A percentile compares a stretch with the other conserved stretches of the same genome.
Evolutionary conservation across 257 asterid genomes (phyloP).

Genomic region (Ligustrum vulgare): DNA sequence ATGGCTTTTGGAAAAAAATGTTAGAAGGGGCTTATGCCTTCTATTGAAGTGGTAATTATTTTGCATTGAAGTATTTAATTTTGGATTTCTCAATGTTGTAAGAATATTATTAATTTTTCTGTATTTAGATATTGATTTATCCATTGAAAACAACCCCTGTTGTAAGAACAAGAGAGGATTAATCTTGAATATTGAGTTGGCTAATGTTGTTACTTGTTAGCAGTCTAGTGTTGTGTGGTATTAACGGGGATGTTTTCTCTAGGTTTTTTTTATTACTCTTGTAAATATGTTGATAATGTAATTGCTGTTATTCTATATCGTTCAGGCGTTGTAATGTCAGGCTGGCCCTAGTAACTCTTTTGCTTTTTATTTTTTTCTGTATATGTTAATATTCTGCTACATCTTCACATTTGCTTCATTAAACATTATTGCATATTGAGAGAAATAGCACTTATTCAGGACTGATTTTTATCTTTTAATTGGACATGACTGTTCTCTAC

Average conservation of each 20-base stretch:
- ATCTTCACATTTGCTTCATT: not conserved
- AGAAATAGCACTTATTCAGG: not conserved
- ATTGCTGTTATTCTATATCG: not conserved
- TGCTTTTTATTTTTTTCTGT: not conserved
- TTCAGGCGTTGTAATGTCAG: not conserved
- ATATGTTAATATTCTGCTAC: not conserved
- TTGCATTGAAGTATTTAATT: not conserved
- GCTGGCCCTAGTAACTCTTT: not conserved
- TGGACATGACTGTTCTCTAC: not conserved
- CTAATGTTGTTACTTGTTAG: not conserved
- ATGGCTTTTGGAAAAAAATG: not conserved
- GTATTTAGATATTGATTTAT: not conserved
- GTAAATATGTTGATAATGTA: not conserved
- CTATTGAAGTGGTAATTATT: not conserved
- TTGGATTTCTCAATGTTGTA: not conserved
- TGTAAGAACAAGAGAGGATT: not conserved
- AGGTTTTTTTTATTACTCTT: not conserved
- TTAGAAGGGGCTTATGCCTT: not conserved
- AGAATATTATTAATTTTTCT: not conserved
- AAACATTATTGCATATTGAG: not conserved
- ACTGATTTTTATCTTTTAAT: not conserved
- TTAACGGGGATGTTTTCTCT: not conserved
- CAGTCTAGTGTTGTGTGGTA: not conserved
- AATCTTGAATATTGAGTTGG: not conserved
- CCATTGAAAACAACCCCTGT: not conserved